Base-by-base conservation (phyloP, 2,329 filamentous ascomycete genomes). In the Zymoseptoria pseudotritici region DNA sequence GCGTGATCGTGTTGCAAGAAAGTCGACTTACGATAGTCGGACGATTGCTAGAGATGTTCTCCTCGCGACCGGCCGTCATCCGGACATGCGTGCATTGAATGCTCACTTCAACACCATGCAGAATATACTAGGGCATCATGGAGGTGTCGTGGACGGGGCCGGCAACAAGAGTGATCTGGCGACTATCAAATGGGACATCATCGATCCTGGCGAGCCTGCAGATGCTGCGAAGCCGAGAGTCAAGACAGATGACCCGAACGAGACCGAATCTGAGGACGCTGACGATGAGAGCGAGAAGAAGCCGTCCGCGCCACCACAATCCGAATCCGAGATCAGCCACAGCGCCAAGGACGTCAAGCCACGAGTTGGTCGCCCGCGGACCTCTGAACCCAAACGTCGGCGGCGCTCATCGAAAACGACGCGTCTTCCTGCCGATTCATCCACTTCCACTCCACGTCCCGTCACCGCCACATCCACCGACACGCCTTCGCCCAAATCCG, bases 41-140 rank as follows among this genome's bases (percentile, higher is more conserved):
- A 87, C 83, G 0, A 85, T 88, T 61, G 85, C 85, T 4, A 75
- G 83, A 55, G 84, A 87, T 68, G 78, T 89, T 6, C 74, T 88
- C 10, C 79, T 87, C 55, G 82, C 83, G 17, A 78, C 83, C 11
- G 83, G 83, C 17, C 80, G 81, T 59, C 85, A 88, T 69, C 85
- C 85, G 0, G 79, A 79, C 9, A 82, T 85, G 70, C 73, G 79
- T 24, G 72, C 77, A 2, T 71, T 89, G 42, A 89, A 89, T 66
- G 76, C 78, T 29, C 85, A 88, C 73, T 73, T 88, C 31, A 67
- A 67, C 52, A 57, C 56, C 4, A 71, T 61, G 76, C 80, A 58
- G 67, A 75, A 36, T 69, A 83, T 73, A 13, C 65, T 75, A 1
- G 69, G 68, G 46, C 63, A 70, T 58, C 70, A 72, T 56, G 68